phyloP scores from a whole-genome alignment of 331 rosid species.

The Dryas integrifolia region DNA sequence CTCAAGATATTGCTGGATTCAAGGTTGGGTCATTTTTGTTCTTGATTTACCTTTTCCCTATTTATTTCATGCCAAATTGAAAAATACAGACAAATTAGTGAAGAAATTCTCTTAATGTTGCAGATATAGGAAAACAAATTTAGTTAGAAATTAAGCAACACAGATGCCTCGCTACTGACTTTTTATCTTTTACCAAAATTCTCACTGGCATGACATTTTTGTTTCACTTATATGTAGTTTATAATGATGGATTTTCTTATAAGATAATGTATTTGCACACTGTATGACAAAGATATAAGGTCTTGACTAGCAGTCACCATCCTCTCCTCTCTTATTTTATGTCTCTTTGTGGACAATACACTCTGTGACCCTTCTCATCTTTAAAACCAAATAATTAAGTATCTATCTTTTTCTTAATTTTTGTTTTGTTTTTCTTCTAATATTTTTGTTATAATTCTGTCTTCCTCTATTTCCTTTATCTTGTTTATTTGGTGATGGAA shows the following conservation, averaged over 20 bases:
- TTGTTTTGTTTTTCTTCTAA: neutral
- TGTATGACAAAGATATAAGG: no score
- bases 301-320: no score
- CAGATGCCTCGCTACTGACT: no score
- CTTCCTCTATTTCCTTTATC: neutral
- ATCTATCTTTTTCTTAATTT: neutral
- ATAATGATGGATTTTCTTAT: no score
- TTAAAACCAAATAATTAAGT: neutral
- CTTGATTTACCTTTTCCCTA: neutral
- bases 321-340: no score
- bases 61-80: neutral
- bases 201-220: no score
- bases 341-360: no score
- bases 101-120: neutral
- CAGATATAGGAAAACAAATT: no score
- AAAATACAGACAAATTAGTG: neutral
- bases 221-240: no score
- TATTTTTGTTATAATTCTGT: neutral
- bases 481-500: conserved; percentile 1
- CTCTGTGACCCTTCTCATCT: neutral
- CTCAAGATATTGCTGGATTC: conserved; percentile 90
- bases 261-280: no score
- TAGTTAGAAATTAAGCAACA: no score
- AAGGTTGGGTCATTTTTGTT: conserved; percentile 46
- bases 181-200: no score